A percentile compares a stretch with the other conserved stretches of the same genome.
These are phyloP conservation scores for Globisporangium polare DNA, from an alignment of 352 stramenopile species.

Conservation along the genomic window DNA sequence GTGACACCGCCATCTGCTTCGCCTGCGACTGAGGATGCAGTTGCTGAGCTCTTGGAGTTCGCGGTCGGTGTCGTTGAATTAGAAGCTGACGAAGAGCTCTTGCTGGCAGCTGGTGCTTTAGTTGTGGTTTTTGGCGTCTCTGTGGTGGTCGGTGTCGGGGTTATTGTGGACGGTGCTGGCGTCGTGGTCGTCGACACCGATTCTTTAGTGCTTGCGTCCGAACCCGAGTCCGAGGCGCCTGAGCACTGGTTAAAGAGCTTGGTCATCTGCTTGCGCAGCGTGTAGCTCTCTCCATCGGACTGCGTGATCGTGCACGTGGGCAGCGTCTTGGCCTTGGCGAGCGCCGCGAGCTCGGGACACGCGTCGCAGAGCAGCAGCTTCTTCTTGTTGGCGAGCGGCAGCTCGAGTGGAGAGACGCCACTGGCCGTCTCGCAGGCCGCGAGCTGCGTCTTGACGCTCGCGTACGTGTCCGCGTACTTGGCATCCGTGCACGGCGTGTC, in stretches of 20 bases:
- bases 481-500: background rate
- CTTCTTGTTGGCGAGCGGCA: background rate
- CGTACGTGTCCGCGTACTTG: background rate
- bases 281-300: background rate
- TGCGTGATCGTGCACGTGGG: background rate
- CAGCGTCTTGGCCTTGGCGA: background rate
- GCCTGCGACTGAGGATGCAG: background rate
- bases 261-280: background rate
- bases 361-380: background rate
- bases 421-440: background rate
- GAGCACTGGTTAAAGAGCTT: background rate
- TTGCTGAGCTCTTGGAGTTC: no score
- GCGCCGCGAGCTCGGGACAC: background rate
- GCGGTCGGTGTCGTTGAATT: background rate
- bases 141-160: no score
- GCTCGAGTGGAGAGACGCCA: background rate
- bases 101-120: background rate
- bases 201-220: background rate
- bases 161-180: background rate
- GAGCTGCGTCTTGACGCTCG: background rate
- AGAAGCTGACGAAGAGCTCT: constrained; percentile 1
- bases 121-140: background rate
- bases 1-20: background rate
- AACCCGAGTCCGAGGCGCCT: background rate
- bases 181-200: background rate